Evolutionary conservation across 257 asterid species (phyloP), one percentile per base, ranked within the genome.

Genomic region (Scutellaria baicalensis): DNA sequence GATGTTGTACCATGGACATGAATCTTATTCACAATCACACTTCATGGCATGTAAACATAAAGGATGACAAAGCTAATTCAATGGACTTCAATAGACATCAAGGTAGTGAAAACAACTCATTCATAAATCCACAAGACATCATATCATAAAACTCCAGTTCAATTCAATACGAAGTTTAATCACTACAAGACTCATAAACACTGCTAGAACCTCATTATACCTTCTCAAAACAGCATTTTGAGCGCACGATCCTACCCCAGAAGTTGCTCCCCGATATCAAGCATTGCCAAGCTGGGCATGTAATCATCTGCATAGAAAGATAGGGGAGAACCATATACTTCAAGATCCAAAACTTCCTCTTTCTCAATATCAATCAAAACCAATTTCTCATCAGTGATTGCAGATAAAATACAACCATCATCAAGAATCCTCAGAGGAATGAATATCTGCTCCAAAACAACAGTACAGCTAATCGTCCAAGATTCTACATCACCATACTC

Each of bases 231-330:
- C n/a, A 18, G 50, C 23, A 17, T 52, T 49, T 39, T 16, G 8
- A 17, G 52, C 14, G 33, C 11, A 17, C 42, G 64, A 56, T 49
- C 49, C 66, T 62, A 63, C 69, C 36, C 49, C 55, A 11, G 21
- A 65, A 44, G 47, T 2, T 47, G 33, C 9, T 64, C 70, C 1
- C 57, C 57, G 6, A 12, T 45, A 43, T 75, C 79, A 60, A 82
- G 79, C 82, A 79, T 55, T 8, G 74, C 84, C 78, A 82, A 70
- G 77, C 75, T 79, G 1, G 80, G 80, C 23, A 43, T 7, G 59
- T 65, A 82, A 55, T 66, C 52, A 20, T 64, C 72, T 6, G 43
- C 56, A 13, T 51, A 27, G 69, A 73, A 79, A 6, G 84, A 76
- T 6, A 9, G 9, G 2, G 84, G 77, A 75, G 71, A 52, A 45